Conservation (phyloP, 2,329 filamentous ascomycete genomes). For the Polytolypa hystricis region DNA sequence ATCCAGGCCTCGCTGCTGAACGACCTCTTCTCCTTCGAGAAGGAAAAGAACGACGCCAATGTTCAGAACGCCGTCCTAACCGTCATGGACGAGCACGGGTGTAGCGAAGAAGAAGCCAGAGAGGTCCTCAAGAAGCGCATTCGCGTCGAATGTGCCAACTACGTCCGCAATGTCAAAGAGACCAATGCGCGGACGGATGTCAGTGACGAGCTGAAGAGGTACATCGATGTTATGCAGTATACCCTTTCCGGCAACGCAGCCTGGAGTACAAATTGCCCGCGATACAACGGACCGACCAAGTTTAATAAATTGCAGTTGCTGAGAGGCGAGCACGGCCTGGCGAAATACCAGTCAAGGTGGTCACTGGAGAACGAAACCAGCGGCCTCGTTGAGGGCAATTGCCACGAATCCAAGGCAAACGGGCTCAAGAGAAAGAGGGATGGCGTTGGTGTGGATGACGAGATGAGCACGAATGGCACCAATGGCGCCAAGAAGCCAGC, state of each 20-base stretch:
- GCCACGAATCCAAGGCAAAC: too few species aligned
- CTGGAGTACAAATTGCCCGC: constrained; percentile 27
- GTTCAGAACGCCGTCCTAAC: constrained; percentile 33
- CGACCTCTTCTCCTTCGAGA: constrained; percentile 31
- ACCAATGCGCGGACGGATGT: constrained; percentile 11
- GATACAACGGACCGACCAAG: constrained; percentile 27
- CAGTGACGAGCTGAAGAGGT: constrained; percentile 17
- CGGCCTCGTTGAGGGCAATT: too few species aligned
- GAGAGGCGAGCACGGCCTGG: neutral
- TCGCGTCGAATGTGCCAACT: constrained; percentile 15
- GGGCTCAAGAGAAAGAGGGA: too few species aligned
- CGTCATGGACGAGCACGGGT: constrained; percentile 26
- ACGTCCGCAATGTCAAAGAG: constrained; percentile 11
- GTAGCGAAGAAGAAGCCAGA: constrained; percentile 20
- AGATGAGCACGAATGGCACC: too few species aligned
- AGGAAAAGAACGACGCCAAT: constrained; percentile 23
- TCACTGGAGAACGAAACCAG: too few species aligned
- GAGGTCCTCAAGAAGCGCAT: constrained; percentile 16
- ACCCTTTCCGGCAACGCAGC: constrained; percentile 25
- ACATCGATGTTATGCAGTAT: constrained; percentile 21
- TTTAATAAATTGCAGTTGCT: constrained; percentile 2
- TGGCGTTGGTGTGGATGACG: too few species aligned
- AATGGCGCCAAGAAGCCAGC: too few species aligned
- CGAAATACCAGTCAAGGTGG: too few species aligned
- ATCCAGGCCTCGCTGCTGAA: constrained; percentile 26